These are phyloP conservation scores for Chaetomium strumarium DNA, from an alignment of 2,329 filamentous ascomycete genomes.

Conservation along the genomic window DNA sequence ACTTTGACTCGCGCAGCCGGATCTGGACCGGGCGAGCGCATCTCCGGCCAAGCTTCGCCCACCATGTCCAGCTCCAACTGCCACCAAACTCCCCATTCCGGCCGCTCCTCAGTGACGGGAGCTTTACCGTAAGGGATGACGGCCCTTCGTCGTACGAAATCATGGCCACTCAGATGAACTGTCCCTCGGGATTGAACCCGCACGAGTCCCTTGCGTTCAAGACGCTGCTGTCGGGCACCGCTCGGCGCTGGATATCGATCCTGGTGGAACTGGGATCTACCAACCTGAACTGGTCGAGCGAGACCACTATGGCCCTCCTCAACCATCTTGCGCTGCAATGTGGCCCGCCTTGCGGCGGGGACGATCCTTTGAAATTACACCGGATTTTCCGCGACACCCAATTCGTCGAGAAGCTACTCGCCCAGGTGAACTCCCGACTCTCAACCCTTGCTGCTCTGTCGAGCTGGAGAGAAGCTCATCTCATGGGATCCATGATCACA, in stretches of 20 bases:
- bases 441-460: no score
- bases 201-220: slow-evolving; percentile 52
- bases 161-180: slow-evolving; percentile 43
- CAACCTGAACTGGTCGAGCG: slow-evolving; percentile 54
- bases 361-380: no score
- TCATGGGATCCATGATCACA: no score
- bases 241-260: slow-evolving; percentile 19
- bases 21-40: no score
- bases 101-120: background rate
- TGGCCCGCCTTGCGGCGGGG: no score
- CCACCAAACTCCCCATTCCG: slow-evolving; percentile 34
- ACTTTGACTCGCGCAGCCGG: no score
- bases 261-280: slow-evolving; percentile 34
- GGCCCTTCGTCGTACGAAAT: slow-evolving; percentile 50
- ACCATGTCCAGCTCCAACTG: slow-evolving; percentile 28
- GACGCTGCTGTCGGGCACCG: slow-evolving; percentile 39
- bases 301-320: slow-evolving; percentile 36
- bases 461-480: no score
- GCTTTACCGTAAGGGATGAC: slow-evolving; percentile 1
- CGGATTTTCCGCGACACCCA: no score
- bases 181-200: slow-evolving; percentile 39
- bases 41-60: no score
- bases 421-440: no score
- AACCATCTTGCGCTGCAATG: no score
- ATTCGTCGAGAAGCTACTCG: no score